phyloP scores from a whole-genome alignment of 768 basidiomycete species.

The Daedalea quercina region DNA sequence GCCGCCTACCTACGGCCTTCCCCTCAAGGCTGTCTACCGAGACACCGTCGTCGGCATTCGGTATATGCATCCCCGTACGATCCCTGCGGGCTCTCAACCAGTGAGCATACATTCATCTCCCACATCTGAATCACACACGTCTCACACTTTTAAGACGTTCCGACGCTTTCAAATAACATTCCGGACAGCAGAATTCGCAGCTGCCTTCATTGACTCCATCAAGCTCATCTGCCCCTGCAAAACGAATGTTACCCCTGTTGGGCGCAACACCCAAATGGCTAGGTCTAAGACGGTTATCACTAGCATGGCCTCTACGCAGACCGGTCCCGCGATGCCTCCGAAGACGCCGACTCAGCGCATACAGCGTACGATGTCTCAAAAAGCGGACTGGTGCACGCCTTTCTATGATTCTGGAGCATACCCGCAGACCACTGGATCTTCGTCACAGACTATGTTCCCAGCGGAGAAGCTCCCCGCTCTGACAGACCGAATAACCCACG shows the following conservation, averaged over 20 bases:
- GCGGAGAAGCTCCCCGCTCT: too few relatives aligned
- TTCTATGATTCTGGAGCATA: too few relatives aligned
- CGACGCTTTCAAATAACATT: constrained; percentile 78
- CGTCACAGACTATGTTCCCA: too few relatives aligned
- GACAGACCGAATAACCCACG: too few relatives aligned
- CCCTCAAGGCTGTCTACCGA: constrained; percentile 77
- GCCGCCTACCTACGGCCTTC: constrained; percentile 45
- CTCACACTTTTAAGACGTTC: constrained; percentile 40
- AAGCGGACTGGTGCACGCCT: too few relatives aligned
- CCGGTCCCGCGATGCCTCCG: neutral
- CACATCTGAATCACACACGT: neutral
- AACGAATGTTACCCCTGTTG: constrained; percentile 33
- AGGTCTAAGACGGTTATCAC: neutral
- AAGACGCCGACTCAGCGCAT: neutral
- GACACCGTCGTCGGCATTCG: constrained; percentile 70
- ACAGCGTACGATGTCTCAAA: neutral
- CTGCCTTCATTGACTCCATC: constrained; percentile 56
- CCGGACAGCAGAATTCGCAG: constrained; percentile 36
- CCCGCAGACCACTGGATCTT: too few relatives aligned
- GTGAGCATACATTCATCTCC: constrained; percentile 17
- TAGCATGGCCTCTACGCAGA: neutral
- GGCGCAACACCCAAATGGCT: neutral
- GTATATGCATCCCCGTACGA: constrained; percentile 49
- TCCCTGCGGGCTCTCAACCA: constrained; percentile 22
- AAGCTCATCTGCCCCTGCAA: constrained; percentile 72